Base-by-base conservation (phyloP, 768 basidiomycete species). In the Termitomyces heimii region DNA sequence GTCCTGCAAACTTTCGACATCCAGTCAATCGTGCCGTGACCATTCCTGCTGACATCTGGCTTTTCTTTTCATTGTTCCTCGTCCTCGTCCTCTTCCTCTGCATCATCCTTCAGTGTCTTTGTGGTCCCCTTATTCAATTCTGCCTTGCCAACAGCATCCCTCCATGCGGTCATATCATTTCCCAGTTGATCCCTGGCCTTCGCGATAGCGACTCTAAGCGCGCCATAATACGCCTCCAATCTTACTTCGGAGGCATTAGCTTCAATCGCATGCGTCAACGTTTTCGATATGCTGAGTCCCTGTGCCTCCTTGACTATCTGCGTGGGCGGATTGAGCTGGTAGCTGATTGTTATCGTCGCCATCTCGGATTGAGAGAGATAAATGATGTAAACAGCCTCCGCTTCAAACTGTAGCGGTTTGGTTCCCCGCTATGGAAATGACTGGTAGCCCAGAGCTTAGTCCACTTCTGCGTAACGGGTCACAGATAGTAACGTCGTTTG, bases 161-260 rank as follows among this genome's bases (percentile, higher is more conserved):
- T 78, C 89, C 88, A 91, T 5, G 68, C 77, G 0, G 89, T 91
- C 68, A 91, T 67, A 59, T 89, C 85, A 44, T 82, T 76, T 10
- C 89, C 89, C 4, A 88, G 62, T 28, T 75, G 72, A 43, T 73
- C 74, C 60, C 75, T 82, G 29, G 86, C 85, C 35, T 74, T 70
- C 34, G 71, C 71, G 50, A 91, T 73, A 20, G 82, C 73, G 5
- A 62, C 68, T 58, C 76, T 73, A 40, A 91, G 68, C 3, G 69
- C 71, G 1, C 70, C 66, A 57, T 89, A 90, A 65, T 85, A 86
- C 32, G 66, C 54, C 35, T 66, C 71, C 52, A 67, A 67, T 10
- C 64, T 65, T 8, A 63, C 63, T 35, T 53, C 43, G 32, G 53
- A 56, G 3, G 61, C 44, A 52, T 57, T 60, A 4, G 32, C 43